Evolutionary conservation across 768 basidiomycete species (phyloP).

Genomic region (Mycena chlorophos): DNA sequence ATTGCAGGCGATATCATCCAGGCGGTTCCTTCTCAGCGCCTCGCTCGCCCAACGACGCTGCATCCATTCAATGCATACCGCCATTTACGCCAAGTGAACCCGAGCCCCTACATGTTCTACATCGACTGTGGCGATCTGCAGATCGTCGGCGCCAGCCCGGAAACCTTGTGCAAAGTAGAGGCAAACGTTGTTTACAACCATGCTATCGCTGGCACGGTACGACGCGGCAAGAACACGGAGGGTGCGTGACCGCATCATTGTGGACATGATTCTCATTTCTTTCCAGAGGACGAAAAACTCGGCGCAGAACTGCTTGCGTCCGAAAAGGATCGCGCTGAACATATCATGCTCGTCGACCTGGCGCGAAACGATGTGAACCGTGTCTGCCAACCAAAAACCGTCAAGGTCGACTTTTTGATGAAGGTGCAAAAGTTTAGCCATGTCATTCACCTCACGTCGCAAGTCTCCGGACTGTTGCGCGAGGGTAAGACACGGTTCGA

Average conservation of each 20-base stretch:
- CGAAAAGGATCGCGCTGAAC: constrained; percentile 95
- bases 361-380: constrained; percentile 98
- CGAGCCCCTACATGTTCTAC: constrained; percentile 99
- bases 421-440: constrained; percentile 93
- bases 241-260: constrained; percentile 49
- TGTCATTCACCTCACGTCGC: constrained; percentile 95
- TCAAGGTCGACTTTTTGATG: constrained; percentile 96
- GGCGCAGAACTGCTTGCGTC: constrained; percentile 75
- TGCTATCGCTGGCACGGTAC: constrained; percentile 94
- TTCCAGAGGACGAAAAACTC: constrained; percentile 83
- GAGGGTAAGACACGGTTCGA: constrained; percentile 92
- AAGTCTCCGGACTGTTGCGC: constrained; percentile 85
- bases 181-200: constrained; percentile 93
- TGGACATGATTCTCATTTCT: constrained; percentile 3
- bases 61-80: constrained; percentile 98
- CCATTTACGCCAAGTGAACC: constrained; percentile 90
- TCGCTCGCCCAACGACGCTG: constrained; percentile 79
- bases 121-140: constrained; percentile 91
- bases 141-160: constrained; percentile 96
- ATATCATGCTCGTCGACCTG: constrained; percentile 98
- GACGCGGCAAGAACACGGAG: constrained; percentile 80
- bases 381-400: constrained; percentile 91
- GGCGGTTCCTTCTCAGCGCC: constrained; percentile 93
- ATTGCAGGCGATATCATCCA: constrained; percentile 98
- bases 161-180: constrained; percentile 95